Base-by-base conservation (phyloP, 2,329 filamentous ascomycete genomes). In the Helotiales sp. region DNA sequence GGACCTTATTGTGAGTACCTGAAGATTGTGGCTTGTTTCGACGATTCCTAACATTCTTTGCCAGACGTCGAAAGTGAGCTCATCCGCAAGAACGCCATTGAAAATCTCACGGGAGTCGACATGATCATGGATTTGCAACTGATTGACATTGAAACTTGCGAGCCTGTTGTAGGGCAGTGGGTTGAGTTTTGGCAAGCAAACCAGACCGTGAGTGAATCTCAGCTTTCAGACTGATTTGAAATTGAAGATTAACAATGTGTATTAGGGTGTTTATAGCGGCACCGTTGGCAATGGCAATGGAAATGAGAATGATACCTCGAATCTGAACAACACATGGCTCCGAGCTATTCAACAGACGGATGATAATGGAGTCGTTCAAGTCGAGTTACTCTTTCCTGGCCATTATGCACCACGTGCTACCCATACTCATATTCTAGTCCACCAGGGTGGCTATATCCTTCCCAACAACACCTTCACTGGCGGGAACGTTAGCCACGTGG, bases 231-330 rank as follows among this genome's bases (percentile, higher is more conserved):
- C n/a, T n/a, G n/a, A n/a, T n/a, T n/a, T n/a, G n/a, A n/a, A n/a
- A n/a, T n/a, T n/a, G n/a, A n/a, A n/a, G n/a, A n/a, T n/a, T n/a
- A n/a, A n/a, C n/a, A n/a, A n/a, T n/a, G n/a, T n/a, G n/a, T n/a
- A n/a, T n/a, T n/a, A n/a, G n/a, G 78, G 79, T 47, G 76, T 80
- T n/a, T 81, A 81, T 69, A 75, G 74, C 17, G 79, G 79, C 50
- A 73, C 80, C 36, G 63, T 70, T 3, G 72, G 74, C 15, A 68
- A 54, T 49, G 73, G 74, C 40, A 80, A 80, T 61, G 79, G 78
- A 46, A 84, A 84, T 64, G 70, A 71, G 8, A 71, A 79, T 0
- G 81, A 85, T 64, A 33, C 48, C 12, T 51, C 48, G 5, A 76
- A 75, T 66, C 58, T 75, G 22, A 63, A 77, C 66, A 67, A 66